These are phyloP conservation scores for Pseudogymnoascus sp. DNA, from an alignment of 2,329 filamentous ascomycete species.

Conservation along the genomic window DNA sequence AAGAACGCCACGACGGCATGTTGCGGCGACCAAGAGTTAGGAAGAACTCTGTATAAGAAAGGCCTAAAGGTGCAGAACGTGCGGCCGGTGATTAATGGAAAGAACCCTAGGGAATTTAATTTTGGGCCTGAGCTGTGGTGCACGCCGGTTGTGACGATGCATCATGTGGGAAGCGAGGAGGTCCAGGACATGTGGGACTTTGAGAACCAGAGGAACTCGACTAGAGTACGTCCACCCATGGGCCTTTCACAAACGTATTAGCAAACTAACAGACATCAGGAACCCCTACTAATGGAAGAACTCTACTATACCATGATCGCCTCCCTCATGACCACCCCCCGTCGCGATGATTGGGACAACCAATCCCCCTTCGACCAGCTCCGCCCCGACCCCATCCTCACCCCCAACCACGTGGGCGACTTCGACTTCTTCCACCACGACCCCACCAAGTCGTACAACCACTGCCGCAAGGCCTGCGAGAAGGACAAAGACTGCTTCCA, in stretches of 20 bases:
- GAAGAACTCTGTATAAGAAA: conserved; percentile 42
- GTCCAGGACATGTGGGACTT: conserved; percentile 48
- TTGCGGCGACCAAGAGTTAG: conserved; percentile 49
- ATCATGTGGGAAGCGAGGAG: conserved; percentile 49
- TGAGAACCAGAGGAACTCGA: conserved; percentile 35
- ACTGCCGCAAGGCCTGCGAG: conserved; percentile 47
- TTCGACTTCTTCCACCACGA: conserved; percentile 35
- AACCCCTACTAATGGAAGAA: conserved; percentile 42
- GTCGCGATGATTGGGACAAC: conserved; percentile 49
- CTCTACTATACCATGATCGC: conserved; percentile 45
- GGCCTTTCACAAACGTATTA: not conserved
- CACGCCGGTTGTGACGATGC: conserved; percentile 50
- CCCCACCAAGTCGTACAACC: conserved; percentile 38
- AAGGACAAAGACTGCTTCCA: conserved; percentile 32
- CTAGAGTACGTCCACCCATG: conserved; percentile 13
- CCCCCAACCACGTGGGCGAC: not conserved
- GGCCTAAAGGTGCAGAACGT: conserved; percentile 37
- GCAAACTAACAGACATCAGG: conserved; percentile 26
- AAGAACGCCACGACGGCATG: conserved; percentile 36
- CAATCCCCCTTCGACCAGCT: conserved; percentile 44
- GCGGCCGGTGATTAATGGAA: conserved; percentile 50
- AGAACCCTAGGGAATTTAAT: conserved; percentile 46
- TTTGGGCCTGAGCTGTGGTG: conserved; percentile 44
- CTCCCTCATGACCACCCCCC: conserved; percentile 35
- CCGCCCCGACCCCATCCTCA: conserved; percentile 25